phyloP scores from a whole-genome alignment of 805 yeast species.

The Candida ortonii region DNA sequence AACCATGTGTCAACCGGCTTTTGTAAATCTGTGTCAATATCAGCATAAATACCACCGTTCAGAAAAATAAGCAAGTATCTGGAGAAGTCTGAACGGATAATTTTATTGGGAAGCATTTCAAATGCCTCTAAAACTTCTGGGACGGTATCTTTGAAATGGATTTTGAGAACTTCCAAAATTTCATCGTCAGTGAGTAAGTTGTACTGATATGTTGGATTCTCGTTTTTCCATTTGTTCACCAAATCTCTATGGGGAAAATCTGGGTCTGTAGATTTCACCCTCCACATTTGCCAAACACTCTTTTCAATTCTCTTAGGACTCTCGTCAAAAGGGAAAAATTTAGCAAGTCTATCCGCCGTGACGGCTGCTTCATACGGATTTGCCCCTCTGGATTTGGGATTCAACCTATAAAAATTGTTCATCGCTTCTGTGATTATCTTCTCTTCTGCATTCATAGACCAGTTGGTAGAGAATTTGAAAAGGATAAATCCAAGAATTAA shows the following conservation, averaged over 20 bases:
- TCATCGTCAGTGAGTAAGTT: conserved; percentile 33
- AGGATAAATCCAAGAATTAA: conserved; percentile 26
- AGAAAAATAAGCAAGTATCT: conserved; percentile 52
- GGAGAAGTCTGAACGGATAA: conserved; percentile 52
- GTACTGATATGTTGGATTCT: conserved; percentile 33
- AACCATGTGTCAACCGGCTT: conserved; percentile 61
- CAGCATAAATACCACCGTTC: conserved; percentile 60
- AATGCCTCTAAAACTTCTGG: conserved; percentile 57
- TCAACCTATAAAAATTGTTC: conserved; percentile 30
- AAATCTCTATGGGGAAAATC: conserved; percentile 34
- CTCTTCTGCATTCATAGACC: conserved; percentile 27
- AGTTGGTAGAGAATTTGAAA: conserved; percentile 26
- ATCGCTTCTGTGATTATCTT: conserved; percentile 27
- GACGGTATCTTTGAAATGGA: conserved; percentile 32
- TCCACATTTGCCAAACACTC: conserved; percentile 37
- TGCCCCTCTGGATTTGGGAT: conserved; percentile 34
- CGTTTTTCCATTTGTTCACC: conserved; percentile 33
- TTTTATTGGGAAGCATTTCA: conserved; percentile 51
- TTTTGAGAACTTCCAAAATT: conserved; percentile 27
- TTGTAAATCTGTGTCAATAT: conserved; percentile 55
- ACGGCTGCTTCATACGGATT: conserved; percentile 33
- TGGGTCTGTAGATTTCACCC: conserved; percentile 32
- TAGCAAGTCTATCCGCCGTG: conserved; percentile 31
- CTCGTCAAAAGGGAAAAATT: conserved; percentile 33
- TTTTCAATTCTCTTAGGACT: conserved; percentile 33